Conservation (phyloP, 2,329 filamentous ascomycete genomes). For the Fragosphaeria purpurea region DNA sequence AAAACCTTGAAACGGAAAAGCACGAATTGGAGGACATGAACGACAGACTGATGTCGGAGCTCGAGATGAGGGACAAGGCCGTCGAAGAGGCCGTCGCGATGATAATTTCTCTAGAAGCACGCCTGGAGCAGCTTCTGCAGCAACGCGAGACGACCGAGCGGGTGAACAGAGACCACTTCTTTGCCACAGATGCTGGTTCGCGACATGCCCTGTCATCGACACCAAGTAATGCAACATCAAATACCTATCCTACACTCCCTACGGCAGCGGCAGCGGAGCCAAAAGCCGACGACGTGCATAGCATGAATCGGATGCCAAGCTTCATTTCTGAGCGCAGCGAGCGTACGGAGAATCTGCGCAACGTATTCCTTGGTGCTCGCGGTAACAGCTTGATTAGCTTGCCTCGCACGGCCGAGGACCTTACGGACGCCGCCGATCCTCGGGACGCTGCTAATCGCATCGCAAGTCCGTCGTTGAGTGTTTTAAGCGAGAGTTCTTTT, state of each 20-base stretch:
- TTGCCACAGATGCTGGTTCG: constrained; percentile 20
- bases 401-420: constrained; percentile 35
- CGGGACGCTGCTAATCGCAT: constrained; percentile 28
- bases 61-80: constrained; percentile 60
- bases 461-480: constrained; percentile 51
- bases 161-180: constrained; percentile 29
- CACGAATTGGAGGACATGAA: constrained; percentile 51
- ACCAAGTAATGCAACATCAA: constrained; percentile 10
- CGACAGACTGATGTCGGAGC: constrained; percentile 45
- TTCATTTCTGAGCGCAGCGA: constrained; percentile 52
- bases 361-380: constrained; percentile 43
- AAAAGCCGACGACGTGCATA: constrained; percentile 23
- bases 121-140: constrained; percentile 41
- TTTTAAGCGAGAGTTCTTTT: constrained; percentile 60
- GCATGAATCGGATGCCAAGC: constrained; percentile 50
- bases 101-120: constrained; percentile 56
- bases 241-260: not conserved
- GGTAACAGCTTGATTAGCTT: constrained; percentile 39
- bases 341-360: constrained; percentile 50
- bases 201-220: constrained; percentile 13
- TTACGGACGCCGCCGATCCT: constrained; percentile 20
- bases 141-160: constrained; percentile 45
- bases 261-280: not conserved
- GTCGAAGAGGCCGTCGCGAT: constrained; percentile 61
- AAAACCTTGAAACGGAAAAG: constrained; percentile 45